Evolutionary conservation across 371 early-diverging fungal species (phyloP), one percentile per base, ranked within the genome.

Genomic region (Rhizopus stolonifer): DNA sequence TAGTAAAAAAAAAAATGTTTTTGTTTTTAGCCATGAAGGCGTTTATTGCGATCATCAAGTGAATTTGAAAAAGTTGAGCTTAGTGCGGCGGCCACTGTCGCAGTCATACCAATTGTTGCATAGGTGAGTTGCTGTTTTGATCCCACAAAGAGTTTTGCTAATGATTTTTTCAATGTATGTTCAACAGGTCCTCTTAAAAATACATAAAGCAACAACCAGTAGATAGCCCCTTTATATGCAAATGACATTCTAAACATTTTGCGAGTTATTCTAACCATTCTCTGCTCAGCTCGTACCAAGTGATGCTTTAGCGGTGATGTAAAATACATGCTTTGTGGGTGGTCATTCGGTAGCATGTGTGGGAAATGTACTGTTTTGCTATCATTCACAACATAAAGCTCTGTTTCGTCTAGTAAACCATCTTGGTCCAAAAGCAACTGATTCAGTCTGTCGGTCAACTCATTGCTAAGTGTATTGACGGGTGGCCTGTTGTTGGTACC

Each of bases 141-240:
- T 5, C 47, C 26, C 24, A 54, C 32, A 32, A 74, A 19, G 13
- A 69, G 18, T 21, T 57, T 65, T 11, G 60, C 51, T 34, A 74
- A 29, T 3, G 61, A 42, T 31, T 60, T 65, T 25, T 61, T 56
- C 4, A 74, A 21, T 8, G 50, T 61, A 26, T 62, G 57, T 38
- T 74, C 75, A 2, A 71, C 67, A 3, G 75, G 75, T 1, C 75
- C 75, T 21, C 75, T 60, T 10, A 74, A 38, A 25, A 74, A 62
- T 14, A 71, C 51, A 33, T 74, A 74, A 0, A 74, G 38, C 18
- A 74, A 22, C 4, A 74, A 39, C 75, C 75, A 74, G 39, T 74
- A 74, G 11, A 74, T 19, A 0, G 60, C 68, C 1, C 74, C 74
- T 34, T 74, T 64, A 44, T 74, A 67, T n/a, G 68, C 65, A 57